These are phyloP conservation scores for Cladosporium austrohemisphaericum DNA, from an alignment of 2,329 filamentous ascomycete species.

Conservation along the genomic window DNA sequence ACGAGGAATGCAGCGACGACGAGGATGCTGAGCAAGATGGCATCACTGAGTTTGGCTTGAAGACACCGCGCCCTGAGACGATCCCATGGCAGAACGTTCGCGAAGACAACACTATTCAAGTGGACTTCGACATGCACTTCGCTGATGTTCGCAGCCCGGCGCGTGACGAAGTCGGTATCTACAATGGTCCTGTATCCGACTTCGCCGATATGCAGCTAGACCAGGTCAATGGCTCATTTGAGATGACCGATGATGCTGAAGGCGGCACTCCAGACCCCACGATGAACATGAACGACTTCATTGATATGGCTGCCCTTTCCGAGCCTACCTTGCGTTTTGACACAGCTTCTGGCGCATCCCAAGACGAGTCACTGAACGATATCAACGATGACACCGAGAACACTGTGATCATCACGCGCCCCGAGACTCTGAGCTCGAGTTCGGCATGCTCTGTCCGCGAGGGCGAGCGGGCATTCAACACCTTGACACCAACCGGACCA, in stretches of 20 bases:
- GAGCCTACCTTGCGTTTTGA: conserved; percentile 18
- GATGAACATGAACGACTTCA: conserved; percentile 30
- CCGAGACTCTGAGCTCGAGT: not conserved
- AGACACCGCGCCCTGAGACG: conserved; percentile 25
- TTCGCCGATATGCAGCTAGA: not conserved
- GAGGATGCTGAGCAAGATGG: conserved; percentile 2
- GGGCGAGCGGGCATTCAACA: no score
- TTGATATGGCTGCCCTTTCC: conserved; percentile 26
- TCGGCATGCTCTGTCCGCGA: no score
- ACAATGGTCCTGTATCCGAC: not conserved
- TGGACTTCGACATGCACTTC: conserved; percentile 27
- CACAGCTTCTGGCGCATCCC: not conserved
- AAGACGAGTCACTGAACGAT: not conserved
- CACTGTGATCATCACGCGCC: conserved; percentile 11
- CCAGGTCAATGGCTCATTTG: no score
- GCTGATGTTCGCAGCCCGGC: conserved; percentile 6
- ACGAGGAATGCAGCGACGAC: not conserved
- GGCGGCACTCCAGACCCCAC: conserved; percentile 17
- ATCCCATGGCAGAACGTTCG: conserved; percentile 30
- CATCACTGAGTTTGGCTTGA: conserved; percentile 2
- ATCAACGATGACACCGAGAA: not conserved
- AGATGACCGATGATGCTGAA: not conserved
- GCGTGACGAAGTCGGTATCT: not conserved
- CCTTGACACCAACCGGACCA: no score
- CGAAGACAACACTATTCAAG: conserved; percentile 28